Evolutionary conservation across 345 rosid genomes (phyloP).

Genomic region (Linum usitatissimum): DNA sequence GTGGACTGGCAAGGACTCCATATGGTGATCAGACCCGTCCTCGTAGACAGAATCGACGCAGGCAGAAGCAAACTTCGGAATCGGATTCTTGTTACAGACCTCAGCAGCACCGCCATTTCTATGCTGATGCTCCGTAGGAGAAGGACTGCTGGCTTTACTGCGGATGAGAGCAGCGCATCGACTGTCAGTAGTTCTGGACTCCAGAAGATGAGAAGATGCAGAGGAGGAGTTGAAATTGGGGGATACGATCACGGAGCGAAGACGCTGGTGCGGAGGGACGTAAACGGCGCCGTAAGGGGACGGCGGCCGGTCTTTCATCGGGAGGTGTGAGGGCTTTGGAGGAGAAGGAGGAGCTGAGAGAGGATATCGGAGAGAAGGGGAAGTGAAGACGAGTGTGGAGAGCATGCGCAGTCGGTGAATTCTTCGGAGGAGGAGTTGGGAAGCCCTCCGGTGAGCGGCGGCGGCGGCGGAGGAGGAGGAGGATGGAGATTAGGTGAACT

Average conservation of each 20-base stretch:
- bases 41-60: slow-evolving; percentile 21
- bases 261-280: slow-evolving; percentile 74
- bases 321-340: slow-evolving; percentile 16
- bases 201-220: slow-evolving; percentile 8
- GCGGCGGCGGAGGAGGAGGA: neutral
- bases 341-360: slow-evolving; percentile 5
- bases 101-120: neutral
- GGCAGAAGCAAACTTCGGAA: slow-evolving; percentile 17
- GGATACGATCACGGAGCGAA: slow-evolving; percentile 32
- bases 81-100: neutral
- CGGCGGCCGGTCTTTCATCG: slow-evolving; percentile 70
- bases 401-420: slow-evolving; percentile 20
- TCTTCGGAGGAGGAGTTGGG: neutral
- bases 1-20: slow-evolving; percentile 11
- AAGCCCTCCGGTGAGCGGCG: neutral
- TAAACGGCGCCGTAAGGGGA: slow-evolving; percentile 46
- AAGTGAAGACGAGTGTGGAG: slow-evolving; percentile 9
- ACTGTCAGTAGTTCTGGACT: slow-evolving; percentile 17
- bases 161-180: slow-evolving; percentile 15
- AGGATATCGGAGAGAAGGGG: slow-evolving; percentile 6
- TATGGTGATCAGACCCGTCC: slow-evolving; percentile 34
- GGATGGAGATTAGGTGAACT: neutral
- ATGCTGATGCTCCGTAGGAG: slow-evolving; percentile 13
- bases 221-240: slow-evolving; percentile 24
- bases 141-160: slow-evolving; percentile 14